These are phyloP conservation scores for Claviceps sp. DNA, from an alignment of 2,329 filamentous ascomycete species.

Conservation along the genomic window DNA sequence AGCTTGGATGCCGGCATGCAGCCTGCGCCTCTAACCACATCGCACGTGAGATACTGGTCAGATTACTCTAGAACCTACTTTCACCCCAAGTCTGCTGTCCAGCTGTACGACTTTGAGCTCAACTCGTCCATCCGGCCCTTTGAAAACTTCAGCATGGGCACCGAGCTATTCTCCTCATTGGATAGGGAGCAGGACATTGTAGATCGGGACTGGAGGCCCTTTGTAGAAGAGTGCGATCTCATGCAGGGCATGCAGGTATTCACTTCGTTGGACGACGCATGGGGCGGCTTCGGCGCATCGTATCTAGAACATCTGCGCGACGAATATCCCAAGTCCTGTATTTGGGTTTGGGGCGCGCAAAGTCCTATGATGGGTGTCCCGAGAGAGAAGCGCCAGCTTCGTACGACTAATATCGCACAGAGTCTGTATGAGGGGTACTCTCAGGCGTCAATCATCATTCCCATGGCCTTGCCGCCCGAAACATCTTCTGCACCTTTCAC, in stretches of 20 bases:
- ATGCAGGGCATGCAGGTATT: slow-evolving; percentile 79
- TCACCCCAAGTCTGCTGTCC: slow-evolving; percentile 76
- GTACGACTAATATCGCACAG: slow-evolving; percentile 60
- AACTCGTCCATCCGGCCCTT: slow-evolving; percentile 72
- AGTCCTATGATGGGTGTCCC: slow-evolving; percentile 39
- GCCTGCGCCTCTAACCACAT: slow-evolving; percentile 50
- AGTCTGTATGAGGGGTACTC: slow-evolving; percentile 55
- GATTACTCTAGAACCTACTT: slow-evolving; percentile 91
- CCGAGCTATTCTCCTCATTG: slow-evolving; percentile 58
- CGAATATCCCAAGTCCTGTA: slow-evolving; percentile 75
- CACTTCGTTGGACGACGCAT: slow-evolving; percentile 60
- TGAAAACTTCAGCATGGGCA: slow-evolving; percentile 76
- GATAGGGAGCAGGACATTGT: slow-evolving; percentile 75
- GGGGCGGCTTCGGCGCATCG: slow-evolving; percentile 62
- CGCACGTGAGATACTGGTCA: slow-evolving; percentile 85
- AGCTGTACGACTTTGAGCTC: slow-evolving; percentile 77
- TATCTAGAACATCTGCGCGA: slow-evolving; percentile 72
- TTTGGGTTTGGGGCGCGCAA: slow-evolving; percentile 81
- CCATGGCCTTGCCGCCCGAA: slow-evolving; percentile 53
- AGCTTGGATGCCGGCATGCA: slow-evolving; percentile 61
- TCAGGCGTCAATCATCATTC: slow-evolving; percentile 65
- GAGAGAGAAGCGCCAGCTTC: slow-evolving; percentile 38
- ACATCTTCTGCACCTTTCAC: slow-evolving; percentile 42
- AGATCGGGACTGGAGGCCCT: slow-evolving; percentile 79
- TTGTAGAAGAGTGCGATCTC: slow-evolving; percentile 85